A percentile compares a stretch with the other conserved stretches of the same genome.
These are phyloP conservation scores for Camellia granthamiana DNA, from an alignment of 148 eudicot genomes.

Conservation along the genomic window DNA sequence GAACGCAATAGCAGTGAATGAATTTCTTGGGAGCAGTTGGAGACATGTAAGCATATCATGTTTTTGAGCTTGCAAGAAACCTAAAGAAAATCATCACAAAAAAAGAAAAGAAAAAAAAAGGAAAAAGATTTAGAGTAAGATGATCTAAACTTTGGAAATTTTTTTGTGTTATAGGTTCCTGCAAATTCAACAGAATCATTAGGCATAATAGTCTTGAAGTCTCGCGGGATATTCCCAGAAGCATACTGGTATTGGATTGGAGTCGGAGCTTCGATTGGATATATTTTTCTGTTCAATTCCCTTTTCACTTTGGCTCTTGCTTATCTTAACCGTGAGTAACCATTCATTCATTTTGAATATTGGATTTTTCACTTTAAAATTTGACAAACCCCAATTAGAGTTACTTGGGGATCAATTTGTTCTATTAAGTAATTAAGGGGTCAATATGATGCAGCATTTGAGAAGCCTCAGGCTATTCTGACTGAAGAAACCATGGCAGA, in stretches of 20 bases:
- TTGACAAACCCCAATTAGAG: not conserved
- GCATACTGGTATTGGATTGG: slow-evolving; percentile 54
- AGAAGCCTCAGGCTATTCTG: slow-evolving; percentile 35
- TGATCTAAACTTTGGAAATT: not conserved
- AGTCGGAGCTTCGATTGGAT: slow-evolving; percentile 39
- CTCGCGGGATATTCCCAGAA: slow-evolving; percentile 34
- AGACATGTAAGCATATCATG: slow-evolving; percentile 30
- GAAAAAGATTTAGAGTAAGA: not conserved
- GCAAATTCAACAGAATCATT: slow-evolving; percentile 25
- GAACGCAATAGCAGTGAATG: slow-evolving; percentile 73
- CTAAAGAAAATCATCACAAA: not conserved
- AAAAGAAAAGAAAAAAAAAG: not conserved
- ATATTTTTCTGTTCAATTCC: slow-evolving; percentile 31
- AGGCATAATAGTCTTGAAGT: slow-evolving; percentile 32
- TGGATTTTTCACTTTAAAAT: not conserved
- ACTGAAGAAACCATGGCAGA: slow-evolving; percentile 32
- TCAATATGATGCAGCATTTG: slow-evolving; percentile 34
- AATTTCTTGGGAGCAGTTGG: slow-evolving; percentile 82
- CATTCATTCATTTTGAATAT: not conserved
- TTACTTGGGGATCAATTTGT: not conserved
- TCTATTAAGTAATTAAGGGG: not conserved
- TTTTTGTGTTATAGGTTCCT: slow-evolving; percentile 24
- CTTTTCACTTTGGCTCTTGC: slow-evolving; percentile 31
- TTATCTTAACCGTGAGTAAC: slow-evolving; percentile 44
- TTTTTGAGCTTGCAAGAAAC: too few relatives aligned